Base-by-base conservation (phyloP, 2,329 filamentous ascomycete genomes). In the Sclerotinia borealis region DNA sequence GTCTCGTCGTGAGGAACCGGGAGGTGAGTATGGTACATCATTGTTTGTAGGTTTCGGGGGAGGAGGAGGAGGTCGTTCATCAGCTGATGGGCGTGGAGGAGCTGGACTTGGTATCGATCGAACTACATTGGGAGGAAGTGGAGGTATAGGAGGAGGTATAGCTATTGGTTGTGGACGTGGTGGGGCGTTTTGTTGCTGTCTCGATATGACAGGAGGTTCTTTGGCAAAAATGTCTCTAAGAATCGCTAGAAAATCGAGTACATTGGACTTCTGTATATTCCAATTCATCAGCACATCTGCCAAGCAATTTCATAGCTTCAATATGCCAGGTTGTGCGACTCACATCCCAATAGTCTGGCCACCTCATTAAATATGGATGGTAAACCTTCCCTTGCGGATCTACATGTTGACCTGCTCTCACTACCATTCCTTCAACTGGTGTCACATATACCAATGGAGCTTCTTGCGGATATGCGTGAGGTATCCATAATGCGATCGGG, bases 401-500 rank as follows among this genome's bases (percentile, higher is more conserved):
- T 65, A 99, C 92, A 79, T 99, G 92, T 74, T 99, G 95, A 0
- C 95, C 95, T 0, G 93, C 92, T 25, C 93, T 85, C 48, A 99
- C 88, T 68, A 90, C 78, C 92, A 99, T 98, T 67, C 87, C 90
- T 68, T 91, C 88, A 6, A 90, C 91, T 3, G 95, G 93, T 8
- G 87, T 93, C 48, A 98, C 91, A 75, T 96, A 98, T 64, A 89
- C 85, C 52, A 98, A 83, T 1, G 95, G 95, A 0, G 92, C 83
- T 71, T 96, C 91, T 66, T 85, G 83, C 1, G 95, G 95, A 75
- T 98, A 99, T 61, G 86, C 85, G 73, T 96, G 91, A 4, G 95
- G 95, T 50, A 98, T 82, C 93, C 95, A 98, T 83, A 98, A 77
- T 67, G 91, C 90, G 68, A 99, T 81, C 27, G 95, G 95, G 71